Base-by-base conservation (phyloP, 2,329 filamentous ascomycete genomes). In the Aphanoascus verrucosus region DNA sequence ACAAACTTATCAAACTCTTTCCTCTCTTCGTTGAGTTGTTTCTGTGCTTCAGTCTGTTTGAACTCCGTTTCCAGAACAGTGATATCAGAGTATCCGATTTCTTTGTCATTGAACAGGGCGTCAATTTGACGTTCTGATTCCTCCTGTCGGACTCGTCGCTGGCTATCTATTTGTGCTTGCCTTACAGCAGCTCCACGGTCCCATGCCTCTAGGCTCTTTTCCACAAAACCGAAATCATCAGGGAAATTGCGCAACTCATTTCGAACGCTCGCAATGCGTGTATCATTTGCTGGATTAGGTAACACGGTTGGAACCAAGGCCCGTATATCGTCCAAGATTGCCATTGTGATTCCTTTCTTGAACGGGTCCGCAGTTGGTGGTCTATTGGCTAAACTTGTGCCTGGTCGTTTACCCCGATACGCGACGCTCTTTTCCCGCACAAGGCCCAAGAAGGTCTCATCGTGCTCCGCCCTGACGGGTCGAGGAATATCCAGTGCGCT, bases 71-170 rank as follows among this genome's bases (percentile, higher is more conserved):
- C 78, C 8, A 80, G 65, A 14, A 69, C 69, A 37, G 73, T 74
- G 59, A 81, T 77, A 47, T 80, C 77, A 11, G 76, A 76, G 61
- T 81, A 80, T 0, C 76, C 77, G 43, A 81, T 79, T 58, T 79
- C 74, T 52, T 79, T 73, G 47, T 72, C 72, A 57, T 80, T 75
- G 65, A 79, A 81, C 1, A 80, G 67, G 0, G 70, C 69, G 57
- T 80, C 75, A 32, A 77, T 77, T 46, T 72, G 69, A n/a, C 65
- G 66, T 58, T 80, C 76, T 2, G 72, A 75, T 56, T 77, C 72
- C 52, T 76, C 72, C 61, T 77, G 74, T 12, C 78, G 74, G 51
- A 64, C 64, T 55, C 69, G 68, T 3, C 77, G 74, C 38, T 76
- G 74, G 23, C 66, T 66, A 8, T 78, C 76, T 34, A 76, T 62